Evolutionary conservation across 441 rosid species (phyloP).

Genomic region (Gossypium davidsonii): DNA sequence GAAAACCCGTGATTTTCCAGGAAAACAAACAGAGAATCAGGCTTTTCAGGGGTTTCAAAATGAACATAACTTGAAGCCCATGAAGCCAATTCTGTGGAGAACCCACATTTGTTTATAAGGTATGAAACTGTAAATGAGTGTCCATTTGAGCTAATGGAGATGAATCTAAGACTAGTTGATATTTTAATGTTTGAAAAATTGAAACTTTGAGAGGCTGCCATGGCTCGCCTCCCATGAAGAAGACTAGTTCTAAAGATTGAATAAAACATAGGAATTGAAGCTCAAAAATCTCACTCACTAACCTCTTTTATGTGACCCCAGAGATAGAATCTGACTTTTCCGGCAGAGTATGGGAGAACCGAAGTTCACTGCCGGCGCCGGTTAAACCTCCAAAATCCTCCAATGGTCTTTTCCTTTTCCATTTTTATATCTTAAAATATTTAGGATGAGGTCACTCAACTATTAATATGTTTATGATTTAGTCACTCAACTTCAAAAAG

Average conservation of each 20-base stretch:
- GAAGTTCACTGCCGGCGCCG: neutral
- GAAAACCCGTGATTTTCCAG: conserved; percentile 20
- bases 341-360: neutral
- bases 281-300: neutral
- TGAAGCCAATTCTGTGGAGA: conserved; percentile 17
- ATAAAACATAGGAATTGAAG: neutral
- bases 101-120: conserved; percentile 20
- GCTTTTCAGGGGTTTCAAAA: conserved; percentile 11
- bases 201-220: neutral
- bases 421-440: no score
- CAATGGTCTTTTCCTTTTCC: neutral
- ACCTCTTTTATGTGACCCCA: neutral
- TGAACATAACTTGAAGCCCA: conserved; percentile 8
- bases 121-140: conserved; percentile 20
- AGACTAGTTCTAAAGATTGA: neutral
- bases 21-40: conserved; percentile 10
- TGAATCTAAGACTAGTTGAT: neutral
- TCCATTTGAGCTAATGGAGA: neutral
- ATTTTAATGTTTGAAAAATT: neutral
- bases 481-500: no score
- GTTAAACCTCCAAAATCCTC: neutral
- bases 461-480: no score
- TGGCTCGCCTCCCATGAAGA: neutral
- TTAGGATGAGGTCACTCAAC: no score
- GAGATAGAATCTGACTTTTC: neutral